These are phyloP conservation scores for Tetradesmus obliquus DNA, from an alignment of 139 green algal species.

Conservation along the genomic window DNA sequence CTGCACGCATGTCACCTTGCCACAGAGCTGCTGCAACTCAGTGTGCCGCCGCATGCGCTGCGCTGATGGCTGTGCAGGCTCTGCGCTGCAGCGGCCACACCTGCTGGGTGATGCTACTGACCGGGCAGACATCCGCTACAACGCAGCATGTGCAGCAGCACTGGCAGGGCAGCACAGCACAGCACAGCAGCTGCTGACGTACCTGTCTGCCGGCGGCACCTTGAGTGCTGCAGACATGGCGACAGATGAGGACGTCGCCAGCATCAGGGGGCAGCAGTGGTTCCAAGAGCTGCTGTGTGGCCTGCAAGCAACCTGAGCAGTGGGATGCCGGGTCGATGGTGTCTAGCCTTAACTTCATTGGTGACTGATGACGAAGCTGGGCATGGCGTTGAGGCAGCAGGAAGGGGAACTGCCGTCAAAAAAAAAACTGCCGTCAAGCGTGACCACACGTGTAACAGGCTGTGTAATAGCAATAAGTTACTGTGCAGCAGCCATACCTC, in stretches of 20 bases:
- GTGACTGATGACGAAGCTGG: neutral
- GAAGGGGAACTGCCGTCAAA: neutral
- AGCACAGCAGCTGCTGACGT: conserved; percentile 19
- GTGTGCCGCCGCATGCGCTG: neutral
- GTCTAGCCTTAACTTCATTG: neutral
- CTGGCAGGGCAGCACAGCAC: conserved; percentile 28
- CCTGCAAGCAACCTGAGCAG: neutral
- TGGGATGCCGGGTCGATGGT: neutral
- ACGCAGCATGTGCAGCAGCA: conserved; percentile 63
- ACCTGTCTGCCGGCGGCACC: neutral
- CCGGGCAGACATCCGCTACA: conserved; percentile 67
- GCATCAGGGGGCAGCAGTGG: neutral
- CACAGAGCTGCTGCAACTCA: neutral
- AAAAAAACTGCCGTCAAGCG: neutral
- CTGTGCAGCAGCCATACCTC: no score
- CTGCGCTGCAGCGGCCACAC: conserved; percentile 57
- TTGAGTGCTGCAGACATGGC: conserved; percentile 19
- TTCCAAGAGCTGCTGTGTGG: neutral
- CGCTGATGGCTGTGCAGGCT: neutral
- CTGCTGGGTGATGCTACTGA: conserved; percentile 53
- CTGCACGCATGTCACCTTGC: neutral
- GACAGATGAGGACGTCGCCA: conserved; percentile 35
- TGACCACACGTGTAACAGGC: neutral
- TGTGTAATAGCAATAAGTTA: no score
- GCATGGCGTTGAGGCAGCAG: no score